These are phyloP conservation scores for Mycena olivaceomarginata DNA, from an alignment of 768 basidiomycete species.

Conservation along the genomic window DNA sequence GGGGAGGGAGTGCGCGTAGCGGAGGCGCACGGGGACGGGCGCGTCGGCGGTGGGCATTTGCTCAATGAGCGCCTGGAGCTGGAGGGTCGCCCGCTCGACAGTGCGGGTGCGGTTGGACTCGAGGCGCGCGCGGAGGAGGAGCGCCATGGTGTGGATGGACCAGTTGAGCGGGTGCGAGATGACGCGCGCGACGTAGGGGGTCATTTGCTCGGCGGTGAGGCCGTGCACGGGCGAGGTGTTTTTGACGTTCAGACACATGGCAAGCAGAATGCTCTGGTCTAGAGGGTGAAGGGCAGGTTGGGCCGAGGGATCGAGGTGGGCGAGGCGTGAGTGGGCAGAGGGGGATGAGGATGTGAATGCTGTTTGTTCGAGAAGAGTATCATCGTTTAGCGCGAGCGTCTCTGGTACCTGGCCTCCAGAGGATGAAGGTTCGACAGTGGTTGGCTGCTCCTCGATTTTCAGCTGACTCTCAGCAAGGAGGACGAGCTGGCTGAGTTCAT, in stretches of 20 bases:
- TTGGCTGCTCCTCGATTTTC: conserved; percentile 29
- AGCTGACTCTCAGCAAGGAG: conserved; percentile 92
- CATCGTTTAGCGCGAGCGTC: conserved; percentile 92
- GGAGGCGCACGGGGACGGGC: conserved; percentile 81
- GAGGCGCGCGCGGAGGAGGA: conserved; percentile 93
- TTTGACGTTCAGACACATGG: conserved; percentile 92
- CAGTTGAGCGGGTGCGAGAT: conserved; percentile 94
- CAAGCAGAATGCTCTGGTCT: conserved; percentile 94
- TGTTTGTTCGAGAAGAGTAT: conserved; percentile 96
- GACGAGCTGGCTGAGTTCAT: conserved; percentile 91
- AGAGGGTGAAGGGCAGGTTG: conserved; percentile 94
- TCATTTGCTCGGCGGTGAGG: conserved; percentile 94
- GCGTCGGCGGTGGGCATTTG: conserved; percentile 96
- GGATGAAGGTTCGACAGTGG: conserved; percentile 31
- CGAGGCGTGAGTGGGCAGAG: conserved; percentile 65
- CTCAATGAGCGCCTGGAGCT: conserved; percentile 96
- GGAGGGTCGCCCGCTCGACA: conserved; percentile 93
- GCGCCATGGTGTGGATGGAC: conserved; percentile 97
- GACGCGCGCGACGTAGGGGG: conserved; percentile 93
- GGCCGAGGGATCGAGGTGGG: conserved; percentile 86
- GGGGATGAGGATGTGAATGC: conserved; percentile 87
- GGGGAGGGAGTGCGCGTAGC: conserved; percentile 87
- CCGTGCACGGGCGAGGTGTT: conserved; percentile 94
- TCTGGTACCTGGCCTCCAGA: conserved; percentile 74
- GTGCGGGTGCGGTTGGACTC: conserved; percentile 94